phyloP scores from a whole-genome alignment of 2,329 filamentous ascomycete species.

The Neospermospora avenae region DNA sequence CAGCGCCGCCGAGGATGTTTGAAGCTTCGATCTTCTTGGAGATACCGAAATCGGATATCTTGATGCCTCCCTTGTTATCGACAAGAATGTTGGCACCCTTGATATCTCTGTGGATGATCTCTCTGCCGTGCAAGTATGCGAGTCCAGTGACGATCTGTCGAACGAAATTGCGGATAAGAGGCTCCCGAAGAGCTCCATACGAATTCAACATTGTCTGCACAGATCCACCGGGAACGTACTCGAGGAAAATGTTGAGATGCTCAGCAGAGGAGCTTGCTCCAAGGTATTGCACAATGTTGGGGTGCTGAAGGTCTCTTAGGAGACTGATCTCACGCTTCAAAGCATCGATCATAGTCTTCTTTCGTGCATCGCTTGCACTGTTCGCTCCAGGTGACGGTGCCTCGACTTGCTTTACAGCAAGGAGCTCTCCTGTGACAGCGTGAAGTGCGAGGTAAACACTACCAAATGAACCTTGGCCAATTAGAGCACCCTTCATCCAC shows the following conservation, averaged over 20 bases:
- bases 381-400: conserved; percentile 74
- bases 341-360: conserved; percentile 97
- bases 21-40: conserved; percentile 95
- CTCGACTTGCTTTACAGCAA: conserved; percentile 98
- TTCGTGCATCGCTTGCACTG: conserved; percentile 80
- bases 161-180: conserved; percentile 92
- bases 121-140: conserved; percentile 86
- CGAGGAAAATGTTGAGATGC: conserved; percentile 98
- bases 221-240: conserved; percentile 95
- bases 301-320: conserved; percentile 87
- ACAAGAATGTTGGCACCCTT: conserved; percentile 98
- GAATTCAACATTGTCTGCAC: conserved; percentile 99
- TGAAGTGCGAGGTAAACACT: conserved; percentile 94
- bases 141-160: conserved; percentile 91
- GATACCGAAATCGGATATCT: conserved; percentile 99
- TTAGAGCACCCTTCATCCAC: conserved; percentile 98
- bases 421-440: conserved; percentile 91
- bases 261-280: conserved; percentile 89
- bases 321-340: conserved; percentile 95
- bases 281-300: conserved; percentile 97
- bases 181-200: conserved; percentile 91
- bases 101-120: conserved; percentile 98
- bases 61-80: conserved; percentile 98
- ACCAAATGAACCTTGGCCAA: conserved; percentile 95
- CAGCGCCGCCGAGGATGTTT: conserved; percentile 69